Percentiles rank a stretch among this genome's conserved stretches.
phyloP scores from a whole-genome alignment of 768 basidiomycete species.

The Russula olivacea region DNA sequence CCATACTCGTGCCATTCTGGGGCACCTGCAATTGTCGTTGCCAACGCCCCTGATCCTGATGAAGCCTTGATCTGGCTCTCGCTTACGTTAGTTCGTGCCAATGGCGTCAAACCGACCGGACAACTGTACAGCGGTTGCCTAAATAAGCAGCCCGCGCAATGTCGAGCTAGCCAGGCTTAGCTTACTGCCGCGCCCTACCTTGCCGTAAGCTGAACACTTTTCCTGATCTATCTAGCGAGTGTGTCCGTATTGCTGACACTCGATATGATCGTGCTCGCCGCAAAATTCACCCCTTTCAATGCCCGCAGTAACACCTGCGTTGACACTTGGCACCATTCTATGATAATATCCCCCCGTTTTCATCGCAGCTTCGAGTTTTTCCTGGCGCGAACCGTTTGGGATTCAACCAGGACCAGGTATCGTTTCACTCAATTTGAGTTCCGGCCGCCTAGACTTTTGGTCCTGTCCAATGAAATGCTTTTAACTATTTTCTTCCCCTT shows the following conservation, averaged over 20 bases:
- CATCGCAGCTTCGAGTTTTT: neutral
- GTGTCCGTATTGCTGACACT: neutral
- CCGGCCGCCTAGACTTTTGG: neutral
- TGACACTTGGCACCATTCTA: neutral
- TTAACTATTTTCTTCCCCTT: neutral
- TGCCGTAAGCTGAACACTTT: slow-evolving; percentile 1
- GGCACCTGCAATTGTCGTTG: neutral
- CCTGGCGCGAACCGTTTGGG: neutral
- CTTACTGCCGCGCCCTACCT: neutral
- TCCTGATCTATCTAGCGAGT: neutral
- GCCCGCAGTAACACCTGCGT: neutral
- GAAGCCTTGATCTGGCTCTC: neutral
- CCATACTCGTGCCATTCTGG: neutral
- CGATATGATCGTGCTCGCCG: neutral
- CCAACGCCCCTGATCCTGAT: neutral
- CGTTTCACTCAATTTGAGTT: neutral
- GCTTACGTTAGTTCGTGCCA: neutral
- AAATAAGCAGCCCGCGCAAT: neutral
- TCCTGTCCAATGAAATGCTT: neutral
- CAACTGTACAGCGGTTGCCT: neutral
- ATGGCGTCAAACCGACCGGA: neutral
- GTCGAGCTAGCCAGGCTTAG: neutral
- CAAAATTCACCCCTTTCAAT: neutral
- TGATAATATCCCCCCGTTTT: neutral
- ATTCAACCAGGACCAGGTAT: neutral